Conservation (phyloP, 352 stramenopile genomes). For the Globisporangium solare region DNA sequence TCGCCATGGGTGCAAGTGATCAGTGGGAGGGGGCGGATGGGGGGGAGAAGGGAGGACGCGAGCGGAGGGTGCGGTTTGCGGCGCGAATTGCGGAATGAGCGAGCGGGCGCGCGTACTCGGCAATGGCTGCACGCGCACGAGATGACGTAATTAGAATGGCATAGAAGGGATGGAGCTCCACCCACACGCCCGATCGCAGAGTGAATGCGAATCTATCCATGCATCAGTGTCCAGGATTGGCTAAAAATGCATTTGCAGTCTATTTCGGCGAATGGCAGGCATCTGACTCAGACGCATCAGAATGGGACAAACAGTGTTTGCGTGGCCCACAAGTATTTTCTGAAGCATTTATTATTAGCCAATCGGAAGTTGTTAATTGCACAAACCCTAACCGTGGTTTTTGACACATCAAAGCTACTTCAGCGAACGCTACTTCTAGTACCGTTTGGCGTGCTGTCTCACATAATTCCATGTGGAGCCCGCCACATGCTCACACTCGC, state of each 20-base stretch:
- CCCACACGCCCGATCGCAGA: background rate
- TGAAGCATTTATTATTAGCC: background rate
- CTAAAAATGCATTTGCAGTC: background rate
- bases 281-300: background rate
- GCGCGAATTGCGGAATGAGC: constrained; percentile 3
- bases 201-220: constrained; percentile 5
- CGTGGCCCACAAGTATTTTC: background rate
- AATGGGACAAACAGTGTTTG: background rate
- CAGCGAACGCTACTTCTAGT: background rate
- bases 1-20: constrained; percentile 13
- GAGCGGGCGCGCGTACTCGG: background rate
- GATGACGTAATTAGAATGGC: constrained; percentile 8
- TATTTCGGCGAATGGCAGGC: background rate
- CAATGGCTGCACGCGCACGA: background rate
- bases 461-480: background rate
- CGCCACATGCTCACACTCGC: background rate
- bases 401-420: background rate
- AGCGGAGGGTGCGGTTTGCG: background rate
- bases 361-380: background rate
- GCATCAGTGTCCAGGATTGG: background rate
- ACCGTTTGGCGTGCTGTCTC: too few relatives aligned
- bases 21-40: background rate
- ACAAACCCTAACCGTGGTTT: background rate
- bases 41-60: background rate
- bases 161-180: constrained; percentile 1